Evolutionary conservation across 129 eudicot species (phyloP).

Genomic region (Scalesia atractyloides): DNA sequence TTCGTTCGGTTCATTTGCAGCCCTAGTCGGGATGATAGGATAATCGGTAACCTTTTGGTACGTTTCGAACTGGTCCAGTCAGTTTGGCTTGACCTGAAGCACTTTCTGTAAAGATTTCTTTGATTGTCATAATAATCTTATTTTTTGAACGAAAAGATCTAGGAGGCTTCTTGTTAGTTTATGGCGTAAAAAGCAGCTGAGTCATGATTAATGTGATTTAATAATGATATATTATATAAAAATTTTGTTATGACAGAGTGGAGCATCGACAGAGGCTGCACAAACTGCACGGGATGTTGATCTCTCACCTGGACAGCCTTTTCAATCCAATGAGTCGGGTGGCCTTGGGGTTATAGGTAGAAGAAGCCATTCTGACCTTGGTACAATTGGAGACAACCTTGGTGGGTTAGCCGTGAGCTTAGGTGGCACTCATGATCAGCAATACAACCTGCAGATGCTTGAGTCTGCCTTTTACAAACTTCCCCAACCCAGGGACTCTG

Average conservation of each 20-base stretch:
- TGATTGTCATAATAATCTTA: neutral
- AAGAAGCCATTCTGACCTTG: constrained; percentile 93
- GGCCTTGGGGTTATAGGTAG: constrained; percentile 96
- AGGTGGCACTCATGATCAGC: constrained; percentile 75
- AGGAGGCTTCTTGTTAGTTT: neutral
- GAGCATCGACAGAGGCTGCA: constrained; percentile 60
- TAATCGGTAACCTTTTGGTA: too few relatives aligned
- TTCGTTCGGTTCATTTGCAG: too few relatives aligned
- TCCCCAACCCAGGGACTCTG: constrained; percentile 96
- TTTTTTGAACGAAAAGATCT: neutral
- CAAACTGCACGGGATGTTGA: constrained; percentile 66
- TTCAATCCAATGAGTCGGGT: constrained; percentile 70
- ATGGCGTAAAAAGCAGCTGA: constrained; percentile 1
- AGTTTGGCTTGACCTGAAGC: neutral
- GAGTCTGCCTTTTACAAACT: constrained; percentile 80
- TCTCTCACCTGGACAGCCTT: constrained; percentile 87
- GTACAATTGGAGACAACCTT: constrained; percentile 89
- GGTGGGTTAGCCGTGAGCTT: constrained; percentile 56
- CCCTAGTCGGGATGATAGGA: too few relatives aligned
- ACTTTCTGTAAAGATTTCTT: neutral
- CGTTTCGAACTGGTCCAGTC: too few relatives aligned
- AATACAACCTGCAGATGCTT: constrained; percentile 85
- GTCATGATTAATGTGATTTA: constrained; percentile 17
- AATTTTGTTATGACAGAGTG: constrained; percentile 42
- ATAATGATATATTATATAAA: neutral